A percentile compares a stretch with the other conserved stretches of the same genome.
Evolutionary conservation across 208 protist genomes (phyloP).

Genomic region (Plasmodiophora brassicae): DNA sequence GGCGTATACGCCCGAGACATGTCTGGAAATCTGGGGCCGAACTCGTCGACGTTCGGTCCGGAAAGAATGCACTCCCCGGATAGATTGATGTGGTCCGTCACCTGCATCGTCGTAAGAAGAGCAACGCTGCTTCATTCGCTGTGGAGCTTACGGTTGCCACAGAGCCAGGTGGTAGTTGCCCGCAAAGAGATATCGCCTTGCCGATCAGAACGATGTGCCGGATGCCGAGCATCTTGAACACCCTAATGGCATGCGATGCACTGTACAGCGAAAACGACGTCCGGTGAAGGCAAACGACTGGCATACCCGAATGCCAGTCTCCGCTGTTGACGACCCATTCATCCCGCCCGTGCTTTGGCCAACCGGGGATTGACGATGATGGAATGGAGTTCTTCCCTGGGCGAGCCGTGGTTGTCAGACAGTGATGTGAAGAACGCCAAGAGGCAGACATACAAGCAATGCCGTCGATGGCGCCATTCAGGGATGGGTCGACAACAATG

Average conservation of each 20-base stretch:
- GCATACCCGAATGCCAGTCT: not conserved
- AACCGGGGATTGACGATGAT: not conserved
- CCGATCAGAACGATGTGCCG: not conserved
- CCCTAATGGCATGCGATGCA: conserved; percentile 16
- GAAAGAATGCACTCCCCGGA: not conserved
- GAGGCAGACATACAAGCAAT: no score
- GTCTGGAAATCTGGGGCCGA: not conserved
- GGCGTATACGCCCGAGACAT: not conserved
- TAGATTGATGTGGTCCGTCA: not conserved
- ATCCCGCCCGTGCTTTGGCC: not conserved
- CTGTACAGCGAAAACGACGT: not conserved
- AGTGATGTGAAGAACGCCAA: not conserved
- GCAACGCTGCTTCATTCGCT: not conserved
- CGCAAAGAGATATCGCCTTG: not conserved
- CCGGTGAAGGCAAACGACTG: not conserved
- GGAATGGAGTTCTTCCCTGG: no score
- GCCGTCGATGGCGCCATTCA: no score
- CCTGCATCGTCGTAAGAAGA: not conserved
- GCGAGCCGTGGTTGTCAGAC: not conserved
- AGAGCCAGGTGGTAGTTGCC: not conserved
- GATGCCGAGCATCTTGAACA: not conserved
- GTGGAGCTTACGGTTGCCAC: not conserved
- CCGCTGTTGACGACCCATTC: not conserved
- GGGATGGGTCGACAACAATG: no score
- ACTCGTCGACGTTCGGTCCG: not conserved